Evolutionary conservation across 129 eudicot genomes (phyloP), one percentile per base, ranked within the genome.

Genomic region (Artemisia tridentata): DNA sequence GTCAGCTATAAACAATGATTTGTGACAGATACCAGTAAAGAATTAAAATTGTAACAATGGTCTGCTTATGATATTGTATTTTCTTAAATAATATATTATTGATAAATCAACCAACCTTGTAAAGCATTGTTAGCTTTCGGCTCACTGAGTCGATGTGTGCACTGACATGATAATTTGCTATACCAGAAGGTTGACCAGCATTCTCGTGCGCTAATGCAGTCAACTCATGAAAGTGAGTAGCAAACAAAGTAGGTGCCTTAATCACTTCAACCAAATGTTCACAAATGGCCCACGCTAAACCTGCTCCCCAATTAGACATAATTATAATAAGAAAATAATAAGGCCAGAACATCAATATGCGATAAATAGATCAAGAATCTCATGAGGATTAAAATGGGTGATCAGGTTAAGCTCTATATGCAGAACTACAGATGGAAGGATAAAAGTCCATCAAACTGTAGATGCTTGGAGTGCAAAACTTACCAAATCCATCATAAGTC

Each of bases 141-240:
- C 86, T 87, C 71, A 86, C 76, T 63, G 93, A 87, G 73, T 93
- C 96, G 11, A 93, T 93, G 70, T 93, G 97, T 58, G 99, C 99
- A 74, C 97, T 93, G 56, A 93, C 99, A 80, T 93, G 99, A 76
- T 83, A 93, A 74, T 93, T 93, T 74, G 92, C 84, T 29, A 93
- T 76, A 49, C 98, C 97, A 57, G 79, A 73, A 76, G 80, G 73
- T 29, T 82, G 81, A 77, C 72, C 85, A 19, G 69, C 38, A 75
- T 64, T 81, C 60, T 73, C 92, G 80, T 82, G 85, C 58, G 92
- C 97, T 82, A 93, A 82, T 29, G 92, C 97, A 58, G 99, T 93
- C 84, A 93, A 87, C 84, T 93, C 99, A 82, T 93, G 99, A 77
- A 93, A 93, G 80, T 93, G 99, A 71, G 99, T 93, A 71, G 99